Conservation (phyloP, 176 grass and related monocot genomes). For the Musa itinerans region DNA sequence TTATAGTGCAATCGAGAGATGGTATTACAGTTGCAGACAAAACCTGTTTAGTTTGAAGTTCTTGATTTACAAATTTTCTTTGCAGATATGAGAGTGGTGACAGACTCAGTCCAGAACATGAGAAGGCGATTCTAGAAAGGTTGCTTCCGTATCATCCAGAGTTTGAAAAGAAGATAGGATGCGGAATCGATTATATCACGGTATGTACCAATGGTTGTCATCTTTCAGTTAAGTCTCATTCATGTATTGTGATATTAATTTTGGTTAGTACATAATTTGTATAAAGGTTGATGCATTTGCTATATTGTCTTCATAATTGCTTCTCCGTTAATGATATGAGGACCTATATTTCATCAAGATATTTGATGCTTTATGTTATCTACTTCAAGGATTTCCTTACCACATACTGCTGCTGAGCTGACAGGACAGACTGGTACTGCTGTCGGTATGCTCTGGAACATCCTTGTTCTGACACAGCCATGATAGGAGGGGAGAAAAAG, state of each 20-base stretch:
- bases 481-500: too few species aligned
- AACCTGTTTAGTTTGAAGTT: background rate
- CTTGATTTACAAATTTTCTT: slow-evolving; percentile 2
- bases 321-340: too few species aligned
- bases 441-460: too few species aligned
- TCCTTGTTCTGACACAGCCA: too few species aligned
- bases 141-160: slow-evolving; percentile 90
- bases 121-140: slow-evolving; percentile 65
- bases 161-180: slow-evolving; percentile 88
- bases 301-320: background rate
- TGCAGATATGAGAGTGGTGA: slow-evolving; percentile 78
- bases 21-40: background rate
- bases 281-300: background rate
- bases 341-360: too few species aligned
- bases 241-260: background rate
- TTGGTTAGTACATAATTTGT: background rate
- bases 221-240: background rate
- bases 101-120: slow-evolving; percentile 63
- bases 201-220: slow-evolving; percentile 26
- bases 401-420: too few species aligned
- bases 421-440: too few species aligned
- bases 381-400: too few species aligned
- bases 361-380: too few species aligned
- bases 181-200: slow-evolving; percentile 74
- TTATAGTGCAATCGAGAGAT: too few species aligned